Evolutionary conservation across 2,329 filamentous ascomycete genomes (phyloP), one percentile per base, ranked within the genome.

Genomic region (Capronia coronata): DNA sequence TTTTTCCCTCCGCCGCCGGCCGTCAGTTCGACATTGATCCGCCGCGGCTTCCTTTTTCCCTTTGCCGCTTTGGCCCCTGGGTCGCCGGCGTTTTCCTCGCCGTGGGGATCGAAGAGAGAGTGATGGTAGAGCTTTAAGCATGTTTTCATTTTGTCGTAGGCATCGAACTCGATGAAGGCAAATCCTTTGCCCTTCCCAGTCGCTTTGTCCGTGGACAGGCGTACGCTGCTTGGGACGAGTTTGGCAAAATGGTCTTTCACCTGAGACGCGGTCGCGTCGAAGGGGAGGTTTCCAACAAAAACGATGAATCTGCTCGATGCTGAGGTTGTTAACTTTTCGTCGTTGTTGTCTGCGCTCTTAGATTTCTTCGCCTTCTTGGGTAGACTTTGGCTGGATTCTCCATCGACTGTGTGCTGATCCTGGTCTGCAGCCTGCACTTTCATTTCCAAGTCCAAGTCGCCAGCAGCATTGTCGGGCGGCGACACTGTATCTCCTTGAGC

Each of bases 21-120:
- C 78, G 89, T 95, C 59, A 97, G 71, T 71, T 96, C 91, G 21
- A 96, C 86, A 65, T 95, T 96, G 62, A 97, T 94, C 69, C 83
- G 86, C 61, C 91, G 76, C 44, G 82, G 71, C 21, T 50, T 49
- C 42, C 46, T 48, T 35, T 40, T 48, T 9, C 43, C 43, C 14
- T 44, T 43, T 2, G 21, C 23, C 2, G 43, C 29, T 43, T 41
- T 41, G 43, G 32, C 25, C 7, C 25, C 14, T 30, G 13, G 29
- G 9, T 41, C 37, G 27, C 44, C 46, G 11, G 46, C 42, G 22
- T 46, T 41, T 9, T 37, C 35, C 25, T 67, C 72, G 61, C 71
- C 72, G 30, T 72, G 72, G 46, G 77, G 75, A 51, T 80, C 72
- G 65, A 96, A 94, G 56, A 77, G 76, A 52, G 81, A 85, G 71